Evolutionary conservation across 441 rosid species (phyloP), one percentile per base, ranked within the genome.

Genomic region (Breynia disticha): DNA sequence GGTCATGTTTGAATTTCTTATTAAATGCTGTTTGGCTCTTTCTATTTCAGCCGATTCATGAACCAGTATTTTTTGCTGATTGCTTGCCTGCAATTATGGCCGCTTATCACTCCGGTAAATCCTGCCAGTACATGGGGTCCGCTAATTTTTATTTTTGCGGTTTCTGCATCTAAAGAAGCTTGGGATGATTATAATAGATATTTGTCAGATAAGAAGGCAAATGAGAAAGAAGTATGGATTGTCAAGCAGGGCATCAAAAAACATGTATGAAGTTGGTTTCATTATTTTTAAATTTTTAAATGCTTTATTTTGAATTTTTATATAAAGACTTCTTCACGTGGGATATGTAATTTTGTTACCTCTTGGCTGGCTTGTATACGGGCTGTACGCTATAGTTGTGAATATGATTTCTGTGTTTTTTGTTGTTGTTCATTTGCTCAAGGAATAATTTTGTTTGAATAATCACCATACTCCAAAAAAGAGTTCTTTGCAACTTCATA

Each of bases 71-170:
- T 93, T 78, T 70, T 93, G 74, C 75, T 93, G 82, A 93, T 93
- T 71, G 99, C 99, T 19, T 93, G 99, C 84, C 99, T 93, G 70
- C 99, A 93, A 79, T 84, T 93, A 41, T 93, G 99, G 99, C 79
- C 99, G 18, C 96, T 93, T 35, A 93, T 93, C 57, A 93, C 99
- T 65, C 99, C 99, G 21, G 99, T 93, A 45, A 93, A 89, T 73
- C 99, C 99, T 60, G 99, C 97, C 47, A 93, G 99, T 66, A 93
- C 99, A 24, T 93, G 99, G 99, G 99, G 97, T 65, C 99, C 97
- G 1, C 79, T 93, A 15, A 80, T 93, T 59, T 83, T 93, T 67
- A 89, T 93, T 67, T 93, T 93, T 73, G 87, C 99, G 0, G 94
- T 93, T 62, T 93, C 99, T 1, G 97, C 99, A 32, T 72, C 97